These are phyloP conservation scores for Tripidium arundinaceum DNA, from an alignment of 202 grass and related monocot genomes.

Conservation along the genomic window DNA sequence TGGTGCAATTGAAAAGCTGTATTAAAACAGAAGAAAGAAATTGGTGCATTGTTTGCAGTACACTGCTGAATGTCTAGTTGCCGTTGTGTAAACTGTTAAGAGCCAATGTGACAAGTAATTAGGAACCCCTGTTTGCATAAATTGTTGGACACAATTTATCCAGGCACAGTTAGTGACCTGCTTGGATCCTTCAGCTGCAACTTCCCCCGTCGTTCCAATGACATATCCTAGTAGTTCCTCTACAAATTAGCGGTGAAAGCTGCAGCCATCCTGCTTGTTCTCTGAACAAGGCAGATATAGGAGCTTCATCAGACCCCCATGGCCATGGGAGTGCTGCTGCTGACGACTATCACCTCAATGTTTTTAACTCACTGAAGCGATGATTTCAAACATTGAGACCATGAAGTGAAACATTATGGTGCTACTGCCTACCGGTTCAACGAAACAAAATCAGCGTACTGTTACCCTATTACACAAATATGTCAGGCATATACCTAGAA, in stretches of 20 bases:
- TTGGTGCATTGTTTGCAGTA: background rate
- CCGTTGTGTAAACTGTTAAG: background rate
- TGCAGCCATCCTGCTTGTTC: background rate
- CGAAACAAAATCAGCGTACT: background rate
- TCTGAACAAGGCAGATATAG: background rate
- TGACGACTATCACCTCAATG: background rate
- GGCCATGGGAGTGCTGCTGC: background rate
- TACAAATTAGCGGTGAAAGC: background rate
- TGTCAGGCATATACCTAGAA: background rate
- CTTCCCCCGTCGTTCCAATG: background rate
- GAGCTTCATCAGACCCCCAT: background rate
- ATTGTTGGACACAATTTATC: background rate
- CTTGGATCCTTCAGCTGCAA: background rate
- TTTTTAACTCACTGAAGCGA: background rate
- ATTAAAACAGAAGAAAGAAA: conserved; percentile 14
- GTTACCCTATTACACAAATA: background rate
- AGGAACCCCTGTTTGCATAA: background rate
- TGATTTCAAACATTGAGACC: background rate
- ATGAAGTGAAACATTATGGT: background rate
- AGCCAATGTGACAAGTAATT: background rate
- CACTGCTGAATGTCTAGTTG: background rate
- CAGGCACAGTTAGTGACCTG: background rate
- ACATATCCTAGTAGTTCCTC: background rate
- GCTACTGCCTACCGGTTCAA: background rate
- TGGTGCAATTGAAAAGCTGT: background rate